Percentiles rank a stretch among this genome's conserved stretches.
Evolutionary conservation across 2,329 filamentous ascomycete species (phyloP).

Genomic region (Pyrenophora teres): DNA sequence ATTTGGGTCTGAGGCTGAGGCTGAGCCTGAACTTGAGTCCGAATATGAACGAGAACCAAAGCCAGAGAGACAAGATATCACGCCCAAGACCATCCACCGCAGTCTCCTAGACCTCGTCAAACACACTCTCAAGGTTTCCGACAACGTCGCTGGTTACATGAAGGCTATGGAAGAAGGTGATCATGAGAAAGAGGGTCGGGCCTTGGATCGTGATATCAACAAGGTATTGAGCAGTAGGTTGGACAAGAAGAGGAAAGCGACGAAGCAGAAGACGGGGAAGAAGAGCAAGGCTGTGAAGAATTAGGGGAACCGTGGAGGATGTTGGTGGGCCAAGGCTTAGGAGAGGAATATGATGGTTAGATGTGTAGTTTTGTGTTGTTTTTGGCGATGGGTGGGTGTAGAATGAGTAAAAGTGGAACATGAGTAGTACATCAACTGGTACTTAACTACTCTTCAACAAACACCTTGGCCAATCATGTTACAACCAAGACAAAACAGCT

Average conservation of each 20-base stretch:
- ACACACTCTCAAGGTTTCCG: background rate
- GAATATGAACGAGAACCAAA: background rate
- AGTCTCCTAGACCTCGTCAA: background rate
- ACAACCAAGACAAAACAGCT: no score
- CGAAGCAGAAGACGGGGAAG: background rate
- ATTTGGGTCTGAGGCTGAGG: background rate
- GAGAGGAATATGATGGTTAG: no score
- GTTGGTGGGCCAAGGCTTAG: background rate
- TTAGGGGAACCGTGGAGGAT: no score
- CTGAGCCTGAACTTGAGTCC: background rate
- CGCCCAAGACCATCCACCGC: background rate
- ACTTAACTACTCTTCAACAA: no score
- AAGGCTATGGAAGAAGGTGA: background rate
- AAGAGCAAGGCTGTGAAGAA: no score
- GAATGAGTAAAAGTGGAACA: no score
- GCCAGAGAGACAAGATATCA: background rate
- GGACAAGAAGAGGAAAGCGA: background rate
- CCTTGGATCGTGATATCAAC: background rate
- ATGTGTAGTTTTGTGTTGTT: no score
- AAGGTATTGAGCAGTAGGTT: background rate
- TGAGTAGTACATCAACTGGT: no score
- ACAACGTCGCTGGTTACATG: background rate
- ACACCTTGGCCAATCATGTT: no score
- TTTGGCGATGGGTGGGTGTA: no score
- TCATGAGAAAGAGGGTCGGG: background rate